These are phyloP conservation scores for Neurospora sp. DNA, from an alignment of 2,329 filamentous ascomycete species.

Conservation along the genomic window DNA sequence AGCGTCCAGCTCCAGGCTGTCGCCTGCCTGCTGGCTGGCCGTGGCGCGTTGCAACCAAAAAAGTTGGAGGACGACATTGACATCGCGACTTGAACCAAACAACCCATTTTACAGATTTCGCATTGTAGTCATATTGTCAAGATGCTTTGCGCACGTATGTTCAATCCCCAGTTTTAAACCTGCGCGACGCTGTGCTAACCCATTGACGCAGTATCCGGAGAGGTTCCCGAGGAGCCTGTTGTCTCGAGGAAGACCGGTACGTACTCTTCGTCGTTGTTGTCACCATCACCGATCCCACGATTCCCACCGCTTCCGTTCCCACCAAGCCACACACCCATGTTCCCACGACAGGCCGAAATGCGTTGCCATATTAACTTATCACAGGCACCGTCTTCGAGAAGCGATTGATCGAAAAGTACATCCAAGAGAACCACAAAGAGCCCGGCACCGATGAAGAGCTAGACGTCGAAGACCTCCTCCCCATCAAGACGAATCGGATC, in stretches of 20 bases:
- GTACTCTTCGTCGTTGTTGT: slow-evolving; percentile 23
- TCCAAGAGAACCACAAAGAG: slow-evolving; percentile 86
- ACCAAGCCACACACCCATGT: no score
- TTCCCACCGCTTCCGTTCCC: background rate
- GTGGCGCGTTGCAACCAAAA: slow-evolving; percentile 7
- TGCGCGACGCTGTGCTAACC: slow-evolving; percentile 6
- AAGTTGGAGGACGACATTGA: slow-evolving; percentile 10
- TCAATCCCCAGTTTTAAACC: background rate
- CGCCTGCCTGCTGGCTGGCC: background rate
- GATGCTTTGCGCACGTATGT: slow-evolving; percentile 24
- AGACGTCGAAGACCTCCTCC: slow-evolving; percentile 72
- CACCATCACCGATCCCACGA: background rate
- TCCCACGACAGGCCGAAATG: background rate
- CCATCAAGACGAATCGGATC: slow-evolving; percentile 72
- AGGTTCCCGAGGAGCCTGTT: slow-evolving; percentile 89
- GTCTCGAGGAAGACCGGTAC: slow-evolving; percentile 88
- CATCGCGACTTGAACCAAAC: slow-evolving; percentile 4
- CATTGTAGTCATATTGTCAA: slow-evolving; percentile 3
- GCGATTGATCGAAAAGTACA: slow-evolving; percentile 88
- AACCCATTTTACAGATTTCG: slow-evolving; percentile 1
- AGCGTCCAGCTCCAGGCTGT: background rate
- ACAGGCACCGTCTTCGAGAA: slow-evolving; percentile 86
- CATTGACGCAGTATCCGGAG: slow-evolving; percentile 68
- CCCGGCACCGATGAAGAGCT: slow-evolving; percentile 83
- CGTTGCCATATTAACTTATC: background rate